Conservation (phyloP, 345 rosid species). For the Arabis alpina region DNA sequence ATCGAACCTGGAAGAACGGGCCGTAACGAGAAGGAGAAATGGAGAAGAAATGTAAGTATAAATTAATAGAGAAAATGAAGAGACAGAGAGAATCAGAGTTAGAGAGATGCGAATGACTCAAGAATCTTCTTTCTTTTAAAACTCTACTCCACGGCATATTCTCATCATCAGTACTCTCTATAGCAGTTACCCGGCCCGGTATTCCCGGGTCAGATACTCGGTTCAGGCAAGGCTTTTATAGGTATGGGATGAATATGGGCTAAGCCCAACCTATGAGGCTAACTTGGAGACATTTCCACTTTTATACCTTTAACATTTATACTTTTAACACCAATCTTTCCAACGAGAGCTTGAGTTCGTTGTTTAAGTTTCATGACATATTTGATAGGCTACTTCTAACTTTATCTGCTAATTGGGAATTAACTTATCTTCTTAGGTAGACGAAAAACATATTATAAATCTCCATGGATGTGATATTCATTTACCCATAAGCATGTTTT, state of each 20-base stretch:
- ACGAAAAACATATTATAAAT: too few relatives aligned
- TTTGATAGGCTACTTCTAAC: too few relatives aligned
- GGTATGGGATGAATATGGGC: neutral
- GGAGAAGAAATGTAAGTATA: constrained; percentile 29
- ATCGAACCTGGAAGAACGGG: constrained; percentile 39
- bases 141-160: constrained; percentile 38
- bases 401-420: too few relatives aligned
- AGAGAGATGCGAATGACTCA: constrained; percentile 45
- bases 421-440: too few relatives aligned
- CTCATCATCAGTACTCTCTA: constrained; percentile 15
- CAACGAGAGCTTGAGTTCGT: too few relatives aligned
- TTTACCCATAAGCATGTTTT: too few relatives aligned
- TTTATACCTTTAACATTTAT: too few relatives aligned
- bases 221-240: neutral
- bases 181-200: constrained; percentile 17
- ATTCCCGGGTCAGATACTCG: neutral
- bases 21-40: constrained; percentile 7
- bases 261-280: constrained; percentile 4
- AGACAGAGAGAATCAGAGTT: constrained; percentile 34
- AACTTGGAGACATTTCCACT: too few relatives aligned
- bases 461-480: too few relatives aligned
- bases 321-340: too few relatives aligned
- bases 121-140: constrained; percentile 40
- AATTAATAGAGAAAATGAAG: constrained; percentile 17
- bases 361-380: too few relatives aligned